Percentiles rank a stretch among this genome's conserved stretches.
phyloP scores from a whole-genome alignment of 768 basidiomycete species.

The Tulasnella sp. region DNA sequence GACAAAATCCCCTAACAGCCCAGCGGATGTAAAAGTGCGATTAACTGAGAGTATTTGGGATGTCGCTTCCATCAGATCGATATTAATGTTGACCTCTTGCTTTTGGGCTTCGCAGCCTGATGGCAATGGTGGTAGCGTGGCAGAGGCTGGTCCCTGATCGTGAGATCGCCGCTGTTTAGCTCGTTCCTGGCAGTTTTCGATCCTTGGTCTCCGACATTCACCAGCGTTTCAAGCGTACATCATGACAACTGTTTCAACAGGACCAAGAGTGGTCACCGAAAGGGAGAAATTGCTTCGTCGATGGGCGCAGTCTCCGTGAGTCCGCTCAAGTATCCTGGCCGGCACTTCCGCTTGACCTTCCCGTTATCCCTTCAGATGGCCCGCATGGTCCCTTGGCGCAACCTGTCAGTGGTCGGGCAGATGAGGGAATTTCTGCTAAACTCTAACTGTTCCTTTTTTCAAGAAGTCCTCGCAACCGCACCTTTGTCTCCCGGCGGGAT shows the following conservation, averaged over 20 bases:
- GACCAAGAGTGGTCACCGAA: background rate
- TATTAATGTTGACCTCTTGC: background rate
- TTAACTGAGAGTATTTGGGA: background rate
- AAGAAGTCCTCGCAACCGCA: slow-evolving; percentile 26
- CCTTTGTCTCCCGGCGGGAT: slow-evolving; percentile 17
- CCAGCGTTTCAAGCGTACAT: background rate
- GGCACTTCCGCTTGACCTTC: background rate
- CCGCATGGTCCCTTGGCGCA: background rate
- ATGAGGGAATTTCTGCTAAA: background rate
- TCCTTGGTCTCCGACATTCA: background rate
- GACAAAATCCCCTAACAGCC: background rate
- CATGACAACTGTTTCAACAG: background rate
- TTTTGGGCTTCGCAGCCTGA: background rate
- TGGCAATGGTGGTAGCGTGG: background rate
- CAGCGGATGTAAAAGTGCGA: background rate
- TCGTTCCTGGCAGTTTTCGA: slow-evolving; percentile 8
- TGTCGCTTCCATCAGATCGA: background rate
- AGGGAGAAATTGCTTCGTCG: background rate
- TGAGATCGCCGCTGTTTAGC: background rate
- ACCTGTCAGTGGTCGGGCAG: background rate
- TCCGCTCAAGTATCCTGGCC: background rate
- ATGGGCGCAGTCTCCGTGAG: background rate
- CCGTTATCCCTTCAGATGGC: background rate
- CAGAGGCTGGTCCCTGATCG: background rate
- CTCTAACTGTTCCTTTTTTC: background rate